Evolutionary conservation across 805 yeast genomes (phyloP), one percentile per base, ranked within the genome.

Genomic region (Saturnispora bothae): DNA sequence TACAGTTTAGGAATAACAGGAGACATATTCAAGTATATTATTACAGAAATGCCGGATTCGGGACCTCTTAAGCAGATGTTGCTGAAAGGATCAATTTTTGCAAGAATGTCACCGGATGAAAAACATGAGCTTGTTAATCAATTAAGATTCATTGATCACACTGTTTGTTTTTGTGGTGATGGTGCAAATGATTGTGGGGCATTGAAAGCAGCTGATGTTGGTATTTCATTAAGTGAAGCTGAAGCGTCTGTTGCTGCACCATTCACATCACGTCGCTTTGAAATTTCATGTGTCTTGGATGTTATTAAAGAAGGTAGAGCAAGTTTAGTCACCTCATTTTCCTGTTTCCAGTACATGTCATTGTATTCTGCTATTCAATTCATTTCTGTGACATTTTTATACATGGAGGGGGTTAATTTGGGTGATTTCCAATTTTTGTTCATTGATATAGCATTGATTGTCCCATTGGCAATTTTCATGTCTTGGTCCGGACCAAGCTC

Each of bases 111-210:
- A 0, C 99, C 99, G 0, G 98, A 94, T 59, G 99, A 92, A 57
- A 92, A 92, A 53, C 96, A 92, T 57, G 98, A 92, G 59, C 65
- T 92, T 34, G 96, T 92, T 26, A 88, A 83, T 50, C 84, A 81
- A 54, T 62, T 92, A 12, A 95, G 86, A 56, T 69, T 66, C 17
- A 54, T 92, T 16, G 96, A 88, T 51, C 89, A 89, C 54, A 84
- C 95, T 0, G 94, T 85, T 34, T 95, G 96, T 3, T 92, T 92
- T 59, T 92, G 97, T 61, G 99, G 99, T 27, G 99, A 92, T 62
- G 99, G 99, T 47, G 99, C 99, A 5, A 92, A 92, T 59, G 99
- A 92, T 55, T 92, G 97, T 61, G 98, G 98, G 48, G 99, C 99
- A 0, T 65, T 92, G 41, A 92, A 89, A 52, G 95, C 96, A 12